Conservation (phyloP, 2,329 filamentous ascomycete species). For the Fusarium falciforme region DNA sequence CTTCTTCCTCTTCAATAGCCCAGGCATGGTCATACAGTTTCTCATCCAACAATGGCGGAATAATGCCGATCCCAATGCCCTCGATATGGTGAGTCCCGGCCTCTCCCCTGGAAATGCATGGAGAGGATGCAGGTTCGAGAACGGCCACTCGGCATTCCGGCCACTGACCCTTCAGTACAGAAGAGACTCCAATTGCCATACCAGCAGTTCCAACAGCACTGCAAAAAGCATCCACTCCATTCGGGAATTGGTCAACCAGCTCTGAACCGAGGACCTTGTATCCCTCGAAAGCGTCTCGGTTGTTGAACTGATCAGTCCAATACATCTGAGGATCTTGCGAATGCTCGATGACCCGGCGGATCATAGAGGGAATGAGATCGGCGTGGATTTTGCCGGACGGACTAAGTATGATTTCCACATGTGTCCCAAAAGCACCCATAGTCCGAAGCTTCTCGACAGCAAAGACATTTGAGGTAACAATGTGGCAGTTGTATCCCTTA, state of each 20-base stretch:
- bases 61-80: background rate
- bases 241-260: background rate
- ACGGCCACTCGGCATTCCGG: background rate
- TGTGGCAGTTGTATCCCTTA: background rate
- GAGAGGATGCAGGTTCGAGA: background rate
- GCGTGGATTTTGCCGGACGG: background rate
- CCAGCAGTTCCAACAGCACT: background rate
- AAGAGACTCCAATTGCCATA: background rate
- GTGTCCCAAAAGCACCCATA: background rate
- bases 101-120: background rate
- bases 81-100: background rate
- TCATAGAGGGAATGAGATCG: background rate
- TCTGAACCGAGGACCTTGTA: background rate
- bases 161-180: background rate
- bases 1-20: background rate
- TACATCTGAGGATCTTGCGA: background rate
- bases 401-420: background rate
- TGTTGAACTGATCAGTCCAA: background rate
- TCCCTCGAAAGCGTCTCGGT: background rate
- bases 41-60: background rate
- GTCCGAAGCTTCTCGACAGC: background rate
- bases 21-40: background rate
- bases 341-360: background rate
- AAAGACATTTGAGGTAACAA: background rate
- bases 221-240: background rate